phyloP scores from a whole-genome alignment of 2,329 filamentous ascomycete genomes.

The Cordyceps cicadae region DNA sequence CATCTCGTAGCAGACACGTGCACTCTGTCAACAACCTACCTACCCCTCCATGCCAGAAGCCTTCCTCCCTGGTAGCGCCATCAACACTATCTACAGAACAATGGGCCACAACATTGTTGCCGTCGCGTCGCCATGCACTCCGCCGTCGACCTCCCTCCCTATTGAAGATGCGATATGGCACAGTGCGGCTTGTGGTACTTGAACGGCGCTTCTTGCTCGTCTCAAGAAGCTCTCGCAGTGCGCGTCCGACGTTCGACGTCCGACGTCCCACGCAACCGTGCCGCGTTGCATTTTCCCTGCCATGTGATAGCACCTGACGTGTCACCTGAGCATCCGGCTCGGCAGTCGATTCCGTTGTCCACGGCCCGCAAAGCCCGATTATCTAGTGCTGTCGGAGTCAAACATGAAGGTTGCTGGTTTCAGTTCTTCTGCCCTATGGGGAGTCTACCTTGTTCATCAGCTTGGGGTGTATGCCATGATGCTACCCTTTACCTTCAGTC shows the following conservation, averaged over 20 bases:
- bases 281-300: conserved; percentile 3
- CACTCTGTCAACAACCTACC: too few relatives aligned
- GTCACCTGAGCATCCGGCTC: not conserved
- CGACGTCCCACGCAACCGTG: not conserved
- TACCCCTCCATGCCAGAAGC: too few relatives aligned
- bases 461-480: too few relatives aligned
- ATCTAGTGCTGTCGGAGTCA: not conserved
- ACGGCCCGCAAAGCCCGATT: not conserved
- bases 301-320: conserved; percentile 3
- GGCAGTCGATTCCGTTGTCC: not conserved
- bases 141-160: not conserved
- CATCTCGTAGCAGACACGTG: too few relatives aligned
- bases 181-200: not conserved
- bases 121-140: too few relatives aligned
- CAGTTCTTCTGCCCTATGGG: not conserved
- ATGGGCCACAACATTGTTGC: too few relatives aligned
- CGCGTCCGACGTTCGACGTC: not conserved
- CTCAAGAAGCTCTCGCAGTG: not conserved
- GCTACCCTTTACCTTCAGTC: too few relatives aligned
- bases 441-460: too few relatives aligned
- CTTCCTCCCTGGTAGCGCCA: too few relatives aligned
- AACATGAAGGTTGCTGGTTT: not conserved
- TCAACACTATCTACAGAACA: too few relatives aligned
- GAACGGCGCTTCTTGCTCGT: too few relatives aligned
- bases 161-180: not conserved